Evolutionary conservation across 768 basidiomycete species (phyloP), one percentile per base, ranked within the genome.

Genomic region (Candolleomyces aberdarensis): DNA sequence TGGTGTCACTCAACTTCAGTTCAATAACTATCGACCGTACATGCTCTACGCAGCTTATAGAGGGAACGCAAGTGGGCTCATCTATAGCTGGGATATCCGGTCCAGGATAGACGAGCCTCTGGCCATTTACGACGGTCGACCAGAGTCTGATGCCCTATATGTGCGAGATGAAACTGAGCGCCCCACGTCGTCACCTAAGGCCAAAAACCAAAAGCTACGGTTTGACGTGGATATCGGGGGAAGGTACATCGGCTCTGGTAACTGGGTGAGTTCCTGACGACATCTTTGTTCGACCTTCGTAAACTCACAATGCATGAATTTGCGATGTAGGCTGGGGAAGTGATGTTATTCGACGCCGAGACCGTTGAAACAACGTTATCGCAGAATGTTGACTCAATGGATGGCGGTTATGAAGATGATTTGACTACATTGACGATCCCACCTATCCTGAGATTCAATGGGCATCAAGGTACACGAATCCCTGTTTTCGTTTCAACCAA

Each of bases 51-150:
- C 90, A 0, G 81, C 91, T 0, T 95, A 92, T 65, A 83, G 96
- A 5, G 80, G 89, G 13, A 77, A 77, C n/a, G 77, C 77, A 6
- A 67, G 68, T 3, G 70, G 68, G n/a, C 61, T 53, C n/a, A 79
- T 96, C 22, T 88, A 87, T 67, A 78, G 83, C 58, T 97, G 91
- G 89, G 96, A 97, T 70, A 70, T 94, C 5, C 83, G 94, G 0
- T 76, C 82, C 3, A 80, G 88, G 70, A 67, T 81, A 32, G 71
- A 74, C 55, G 20, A 64, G 17, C 80, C 85, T 46, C 56, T 83
- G 17, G 70, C 74, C 32, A 68, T 79, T 52, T 83, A 76, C 40
- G 60, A 61, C 40, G 47, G 53, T 15, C 8, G 60, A 19, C 59
- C 59, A 5, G 36, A 36, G 11, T 36, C 36, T 36, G 36, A 36